These are phyloP conservation scores for Hippophae tibetana DNA, from an alignment of 306 rosid genomes.

Conservation along the genomic window DNA sequence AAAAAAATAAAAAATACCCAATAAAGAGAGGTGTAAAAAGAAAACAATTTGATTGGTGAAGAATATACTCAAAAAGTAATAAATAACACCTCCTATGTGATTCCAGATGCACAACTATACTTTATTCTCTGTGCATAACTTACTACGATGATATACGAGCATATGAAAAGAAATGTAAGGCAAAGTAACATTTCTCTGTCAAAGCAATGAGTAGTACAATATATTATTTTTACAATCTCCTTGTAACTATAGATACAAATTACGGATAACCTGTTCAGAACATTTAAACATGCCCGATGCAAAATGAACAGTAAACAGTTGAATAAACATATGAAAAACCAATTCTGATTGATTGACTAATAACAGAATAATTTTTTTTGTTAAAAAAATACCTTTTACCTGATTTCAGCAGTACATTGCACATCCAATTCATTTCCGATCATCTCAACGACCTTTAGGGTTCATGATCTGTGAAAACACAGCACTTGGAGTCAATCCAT, in stretches of 20 bases:
- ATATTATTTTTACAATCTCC: conserved; percentile 26
- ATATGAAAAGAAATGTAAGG: not conserved
- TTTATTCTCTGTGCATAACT: not conserved
- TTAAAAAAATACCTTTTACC: conserved; percentile 6
- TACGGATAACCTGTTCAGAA: conserved; percentile 35
- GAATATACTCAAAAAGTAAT: no score
- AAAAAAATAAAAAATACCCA: no score
- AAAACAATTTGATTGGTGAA: no score
- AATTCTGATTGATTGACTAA: conserved; percentile 23
- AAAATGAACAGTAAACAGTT: conserved; percentile 22
- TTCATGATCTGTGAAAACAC: conserved; percentile 99
- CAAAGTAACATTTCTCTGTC: conserved; percentile 8
- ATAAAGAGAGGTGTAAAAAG: no score
- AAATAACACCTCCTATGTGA: not conserved
- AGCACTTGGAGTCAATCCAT: conserved; percentile 94
- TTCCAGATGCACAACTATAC: not conserved
- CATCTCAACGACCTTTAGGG: conserved; percentile 91
- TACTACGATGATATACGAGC: not conserved
- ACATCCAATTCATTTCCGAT: conserved; percentile 6
- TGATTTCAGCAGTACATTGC: conserved; percentile 9
- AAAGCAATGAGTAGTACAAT: conserved; percentile 8
- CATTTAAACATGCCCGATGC: conserved; percentile 11
- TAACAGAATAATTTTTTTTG: not conserved
- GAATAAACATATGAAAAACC: conserved; percentile 10
- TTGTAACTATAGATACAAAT: conserved; percentile 29